Base-by-base conservation (phyloP, 495 filamentous ascomycete species). In the Wilcoxina mikolae region DNA sequence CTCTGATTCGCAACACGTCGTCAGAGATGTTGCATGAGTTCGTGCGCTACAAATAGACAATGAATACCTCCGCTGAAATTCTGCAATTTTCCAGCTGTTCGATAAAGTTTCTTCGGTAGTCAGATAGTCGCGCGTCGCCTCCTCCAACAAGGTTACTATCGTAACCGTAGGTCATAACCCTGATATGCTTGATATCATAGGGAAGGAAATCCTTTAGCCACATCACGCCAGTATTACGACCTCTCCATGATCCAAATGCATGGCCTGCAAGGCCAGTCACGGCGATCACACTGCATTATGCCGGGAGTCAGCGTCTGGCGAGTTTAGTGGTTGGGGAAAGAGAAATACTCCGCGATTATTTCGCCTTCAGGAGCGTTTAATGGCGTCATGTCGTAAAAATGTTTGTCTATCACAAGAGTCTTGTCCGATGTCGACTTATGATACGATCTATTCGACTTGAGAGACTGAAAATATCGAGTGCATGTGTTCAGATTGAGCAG, bases 121-220 rank as follows among this genome's bases (percentile, higher is more conserved):
- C 65, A 1, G 51, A 46, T 3, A 65, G 54, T 31, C 4, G 4
- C 7, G 28, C 38, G 12, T 60, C 61, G 20, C 38, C 5, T 5
- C 10, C 17, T 4, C 39, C 9, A 18, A 12, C 43, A 20, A 70
- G 49, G 18, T 58, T 57, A 4, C 64, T 66, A 35, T 64, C 55
- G 50, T 70, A 70, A 3, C 68, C 68, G 35, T 68, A 69, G 27
- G 64, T 65, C 20, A 65, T 58, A 1, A 64, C 60, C 23, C 64
- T 48, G 31, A 54, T 54, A 17, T 66, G 53, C 9, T 57, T 39
- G 24, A 67, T 27, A 49, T 65, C 66, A 18, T 54, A 54, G 0
- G 64, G 62, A 3, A 70, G 57, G 45, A 64, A 64, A 51, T 70
- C 61, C 17, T 66, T 57, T 3, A 70, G 64, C 68, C 64, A 69